Base-by-base conservation (phyloP, 2,329 filamentous ascomycete genomes). In the Aspergillus viridinutans region DNA sequence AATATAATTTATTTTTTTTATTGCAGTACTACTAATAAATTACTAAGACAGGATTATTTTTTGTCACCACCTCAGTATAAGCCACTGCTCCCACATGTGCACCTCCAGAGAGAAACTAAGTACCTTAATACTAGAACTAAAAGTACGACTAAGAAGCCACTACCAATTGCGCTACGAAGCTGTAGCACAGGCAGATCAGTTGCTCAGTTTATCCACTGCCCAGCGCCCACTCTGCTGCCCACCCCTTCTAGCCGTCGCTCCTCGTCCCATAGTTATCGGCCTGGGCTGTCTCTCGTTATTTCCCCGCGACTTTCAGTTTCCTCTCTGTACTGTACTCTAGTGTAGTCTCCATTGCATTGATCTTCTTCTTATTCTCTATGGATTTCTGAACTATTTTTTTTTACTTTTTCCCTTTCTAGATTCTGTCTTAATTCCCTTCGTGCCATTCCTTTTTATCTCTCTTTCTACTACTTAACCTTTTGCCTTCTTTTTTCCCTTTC, bases 131-230 rank as follows among this genome's bases (percentile, higher is more conserved):
- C 55, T 53, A 58, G 54, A 47, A 58, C 59, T 61, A 62, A 61
- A 64, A 62, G 60, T 66, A 62, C 59, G 57, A 64, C 61, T 63
- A 61, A 67, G 65, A 54, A 59, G 53, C 55, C 56, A 65, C 67
- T 68, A 68, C 61, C 62, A 60, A 64, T 59, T 60, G 64, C 64
- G 61, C 66, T 67, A 61, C 64, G 61, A 68, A 62, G 62, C 65
- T 64, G 66, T 70, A 67, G 65, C 63, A 71, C 67, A 61, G 52
- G 70, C 65, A 72, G 69, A 72, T 72, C 69, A 69, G 62, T 68
- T 64, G 57, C 60, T 62, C 66, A 72, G 5, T 67, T 73, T 70
- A 72, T 68, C 69, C 69, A 72, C 66, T 60, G 59, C 59, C 61
- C 61, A 64, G n/a, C 23, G 21, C 42, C 42, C 62, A 64, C 59